A percentile compares a stretch with the other conserved stretches of the same genome.
These are phyloP conservation scores for Torulaspora microellipsoides DNA, from an alignment of 805 yeast species.

Conservation along the genomic window DNA sequence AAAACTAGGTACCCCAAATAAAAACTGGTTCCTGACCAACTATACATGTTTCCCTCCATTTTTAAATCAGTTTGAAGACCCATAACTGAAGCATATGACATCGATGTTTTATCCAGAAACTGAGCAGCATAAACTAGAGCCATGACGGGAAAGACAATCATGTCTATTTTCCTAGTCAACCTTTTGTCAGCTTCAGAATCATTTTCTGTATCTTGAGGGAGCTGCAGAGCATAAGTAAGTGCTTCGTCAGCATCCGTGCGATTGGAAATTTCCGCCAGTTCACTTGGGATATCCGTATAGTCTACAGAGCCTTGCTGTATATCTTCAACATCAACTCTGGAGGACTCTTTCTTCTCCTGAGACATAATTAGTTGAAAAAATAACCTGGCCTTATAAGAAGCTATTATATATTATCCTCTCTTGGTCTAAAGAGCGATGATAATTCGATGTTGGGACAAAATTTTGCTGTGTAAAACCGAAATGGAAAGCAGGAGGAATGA, in stretches of 20 bases:
- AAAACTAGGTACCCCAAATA: slow-evolving; percentile 49
- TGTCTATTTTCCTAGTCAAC: slow-evolving; percentile 42
- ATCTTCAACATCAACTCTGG: slow-evolving; percentile 4
- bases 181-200: slow-evolving; percentile 31
- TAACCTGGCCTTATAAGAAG: neutral
- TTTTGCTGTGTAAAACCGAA: neutral
- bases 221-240: slow-evolving; percentile 6
- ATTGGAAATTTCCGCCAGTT: neutral
- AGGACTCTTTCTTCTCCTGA: slow-evolving; percentile 4
- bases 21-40: slow-evolving; percentile 48
- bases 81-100: slow-evolving; percentile 60
- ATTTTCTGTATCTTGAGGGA: slow-evolving; percentile 5
- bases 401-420: neutral
- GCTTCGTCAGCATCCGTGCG: slow-evolving; percentile 9
- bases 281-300: slow-evolving; percentile 2
- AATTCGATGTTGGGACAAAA: neutral
- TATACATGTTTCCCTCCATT: slow-evolving; percentile 46
- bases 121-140: slow-evolving; percentile 53
- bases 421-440: neutral
- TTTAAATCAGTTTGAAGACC: slow-evolving; percentile 48
- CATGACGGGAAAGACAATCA: slow-evolving; percentile 43
- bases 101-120: slow-evolving; percentile 51
- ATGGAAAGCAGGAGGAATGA: neutral
- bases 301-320: slow-evolving; percentile 10
- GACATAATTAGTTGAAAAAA: slow-evolving; percentile 1